A percentile compares a stretch with the other conserved stretches of the same genome.
phyloP scores from a whole-genome alignment of 1,139 yeast species.

The Geotrichum australiense region DNA sequence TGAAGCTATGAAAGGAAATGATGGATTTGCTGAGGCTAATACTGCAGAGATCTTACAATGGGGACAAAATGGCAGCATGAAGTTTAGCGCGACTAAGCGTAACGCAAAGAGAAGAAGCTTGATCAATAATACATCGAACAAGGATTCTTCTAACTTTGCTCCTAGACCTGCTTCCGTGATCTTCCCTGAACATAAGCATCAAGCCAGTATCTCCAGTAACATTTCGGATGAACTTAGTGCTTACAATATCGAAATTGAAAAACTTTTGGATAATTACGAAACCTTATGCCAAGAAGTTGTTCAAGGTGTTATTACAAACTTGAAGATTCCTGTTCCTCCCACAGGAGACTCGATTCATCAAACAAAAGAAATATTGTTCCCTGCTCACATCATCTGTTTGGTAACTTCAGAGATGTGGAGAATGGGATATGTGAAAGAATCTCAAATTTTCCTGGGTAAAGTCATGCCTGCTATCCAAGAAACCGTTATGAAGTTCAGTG shows the following conservation, averaged over 20 bases:
- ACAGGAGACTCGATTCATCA: conserved; percentile 75
- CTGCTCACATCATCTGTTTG: conserved; percentile 89
- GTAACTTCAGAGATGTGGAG: conserved; percentile 98
- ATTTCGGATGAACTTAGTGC: conserved; percentile 27
- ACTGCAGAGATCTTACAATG: conserved; percentile 13
- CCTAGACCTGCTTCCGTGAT: conserved; percentile 35
- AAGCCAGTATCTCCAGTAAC: conserved; percentile 26
- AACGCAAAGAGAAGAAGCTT: conserved; percentile 31
- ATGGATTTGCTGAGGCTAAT: conserved; percentile 8
- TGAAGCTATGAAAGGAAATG: conserved; percentile 31
- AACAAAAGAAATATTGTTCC: conserved; percentile 89
- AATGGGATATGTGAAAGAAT: conserved; percentile 84
- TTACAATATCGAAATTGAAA: conserved; percentile 37
- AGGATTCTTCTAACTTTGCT: conserved; percentile 27
- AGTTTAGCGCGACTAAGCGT: conserved; percentile 26
- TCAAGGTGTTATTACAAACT: conserved; percentile 79
- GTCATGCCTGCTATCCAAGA: conserved; percentile 84
- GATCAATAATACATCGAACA: conserved; percentile 22
- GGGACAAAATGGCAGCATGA: conserved; percentile 20
- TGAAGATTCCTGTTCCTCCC: conserved; percentile 80
- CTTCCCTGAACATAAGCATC: conserved; percentile 24
- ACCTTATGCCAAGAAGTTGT: conserved; percentile 77
- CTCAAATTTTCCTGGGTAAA: conserved; percentile 87
- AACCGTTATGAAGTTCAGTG: conserved; percentile 42
- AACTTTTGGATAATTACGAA: conserved; percentile 65